Base-by-base conservation (phyloP, 306 rosid species). In the Aeschynomene evenia region DNA sequence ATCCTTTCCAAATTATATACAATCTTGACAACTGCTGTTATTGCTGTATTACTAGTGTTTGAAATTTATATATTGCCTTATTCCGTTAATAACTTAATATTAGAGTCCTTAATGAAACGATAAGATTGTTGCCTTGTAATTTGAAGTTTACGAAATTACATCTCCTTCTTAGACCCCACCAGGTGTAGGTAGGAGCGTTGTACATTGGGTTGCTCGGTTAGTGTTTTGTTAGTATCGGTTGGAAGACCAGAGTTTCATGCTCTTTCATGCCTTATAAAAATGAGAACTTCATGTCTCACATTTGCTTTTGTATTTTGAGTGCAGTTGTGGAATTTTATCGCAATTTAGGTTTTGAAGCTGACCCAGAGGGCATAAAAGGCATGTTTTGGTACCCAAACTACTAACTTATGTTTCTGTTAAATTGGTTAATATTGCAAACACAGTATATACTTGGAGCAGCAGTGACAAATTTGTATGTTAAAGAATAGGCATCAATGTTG, bases 321-420 rank as follows among this genome's bases (percentile, higher is more conserved):
- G 86, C 97, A 94, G 99, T 88, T 48, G 91, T 94, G 69, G 96
- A 94, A 31, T 94, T 91, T 51, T 94, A 94, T 71, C 85, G 84
- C 76, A 91, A 94, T 81, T 79, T 94, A 72, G 97, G 99, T 36
- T 94, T 94, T 65, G 88, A 94, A 84, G 82, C 97, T 40, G 99
- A 94, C 69, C 99, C 97, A 0, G 99, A 88, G 85, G 99, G 99
- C 66, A 91, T 94, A 53, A 85, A 94, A 84, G 99, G 96, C 73
- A 91, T 94, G 99, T 89, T 94, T 71, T 91, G 99, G 97, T 83
- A 94, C 77, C 97, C 98, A 12, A 88, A 79, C 66, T 78, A 75
- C 49, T 90, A 71, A 70, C 45, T 49, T 75, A 19, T 14, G 58
- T 60, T 51, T 21, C 2, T 70, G 14, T 49, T 36, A 46, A 63